Conservation (phyloP, 2,329 filamentous ascomycete species). For the Pseudovirgaria hyperparasitica region DNA sequence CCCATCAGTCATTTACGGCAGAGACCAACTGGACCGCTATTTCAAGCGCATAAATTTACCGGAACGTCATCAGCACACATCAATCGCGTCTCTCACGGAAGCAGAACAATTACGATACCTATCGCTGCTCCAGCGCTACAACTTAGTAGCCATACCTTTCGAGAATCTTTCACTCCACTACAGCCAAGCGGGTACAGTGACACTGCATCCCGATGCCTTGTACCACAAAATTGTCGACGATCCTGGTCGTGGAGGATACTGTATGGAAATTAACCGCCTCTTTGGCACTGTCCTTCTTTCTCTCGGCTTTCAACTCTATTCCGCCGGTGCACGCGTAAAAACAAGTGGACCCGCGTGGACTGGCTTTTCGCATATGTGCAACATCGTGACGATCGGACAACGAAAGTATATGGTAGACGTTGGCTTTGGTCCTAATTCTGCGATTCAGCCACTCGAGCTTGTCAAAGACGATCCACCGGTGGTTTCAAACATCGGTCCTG, state of each 20-base stretch:
- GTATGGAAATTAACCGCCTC: constrained; percentile 47
- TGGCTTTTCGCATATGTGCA: constrained; percentile 32
- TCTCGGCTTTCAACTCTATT: constrained; percentile 35
- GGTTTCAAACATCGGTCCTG: constrained; percentile 18
- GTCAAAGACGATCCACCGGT: constrained; percentile 11
- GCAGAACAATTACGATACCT: constrained; percentile 17
- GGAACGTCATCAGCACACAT: constrained; percentile 11
- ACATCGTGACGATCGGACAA: constrained; percentile 26
- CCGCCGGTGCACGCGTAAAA: constrained; percentile 28
- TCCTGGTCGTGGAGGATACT: constrained; percentile 42
- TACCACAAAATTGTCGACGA: constrained; percentile 41
- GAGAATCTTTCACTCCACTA: constrained; percentile 44
- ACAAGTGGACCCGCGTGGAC: constrained; percentile 11
- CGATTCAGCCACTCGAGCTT: constrained; percentile 25
- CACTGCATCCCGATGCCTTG: constrained; percentile 35
- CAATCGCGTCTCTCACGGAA: constrained; percentile 11
- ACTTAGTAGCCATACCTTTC: constrained; percentile 39
- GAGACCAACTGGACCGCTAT: constrained; percentile 19
- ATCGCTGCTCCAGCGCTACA: constrained; percentile 20
- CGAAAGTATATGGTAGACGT: constrained; percentile 28
- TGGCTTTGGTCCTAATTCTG: constrained; percentile 28
- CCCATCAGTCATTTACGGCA: constrained; percentile 8
- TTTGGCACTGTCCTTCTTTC: constrained; percentile 39
- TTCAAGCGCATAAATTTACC: constrained; percentile 21
- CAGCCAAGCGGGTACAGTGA: constrained; percentile 26